Conservation (phyloP, 2,329 filamentous ascomycete genomes). For the Ophiostoma triangulosporum region DNA sequence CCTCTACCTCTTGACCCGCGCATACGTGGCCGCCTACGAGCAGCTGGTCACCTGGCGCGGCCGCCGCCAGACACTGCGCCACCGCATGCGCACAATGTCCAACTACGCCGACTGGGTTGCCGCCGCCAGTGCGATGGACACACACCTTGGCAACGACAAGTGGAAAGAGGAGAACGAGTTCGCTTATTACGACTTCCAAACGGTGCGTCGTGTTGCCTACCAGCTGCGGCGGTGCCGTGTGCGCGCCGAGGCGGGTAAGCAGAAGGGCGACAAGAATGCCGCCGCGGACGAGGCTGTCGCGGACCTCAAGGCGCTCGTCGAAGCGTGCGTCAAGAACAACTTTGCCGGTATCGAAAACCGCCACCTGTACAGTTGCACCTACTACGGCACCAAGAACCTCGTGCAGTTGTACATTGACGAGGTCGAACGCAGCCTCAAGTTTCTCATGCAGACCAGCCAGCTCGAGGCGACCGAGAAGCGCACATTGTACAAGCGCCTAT, state of each 20-base stretch:
- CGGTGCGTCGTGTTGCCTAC: slow-evolving; percentile 60
- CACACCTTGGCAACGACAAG: slow-evolving; percentile 62
- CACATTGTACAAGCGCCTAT: slow-evolving; percentile 70
- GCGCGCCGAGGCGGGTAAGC: slow-evolving; percentile 38
- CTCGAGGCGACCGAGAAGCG: slow-evolving; percentile 63
- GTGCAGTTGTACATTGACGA: slow-evolving; percentile 87
- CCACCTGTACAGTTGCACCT: slow-evolving; percentile 90
- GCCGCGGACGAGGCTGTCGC: slow-evolving; percentile 19
- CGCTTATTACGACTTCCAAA: slow-evolving; percentile 79
- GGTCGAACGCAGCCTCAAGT: slow-evolving; percentile 51
- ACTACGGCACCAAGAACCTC: slow-evolving; percentile 91
- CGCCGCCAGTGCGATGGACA: slow-evolving; percentile 67
- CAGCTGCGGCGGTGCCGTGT: slow-evolving; percentile 57
- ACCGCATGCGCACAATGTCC: slow-evolving; percentile 54
- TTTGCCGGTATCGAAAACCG: slow-evolving; percentile 93
- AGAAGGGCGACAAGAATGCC: slow-evolving; percentile 13
- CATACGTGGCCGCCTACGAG: slow-evolving; percentile 90
- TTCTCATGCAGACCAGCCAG: slow-evolving; percentile 54
- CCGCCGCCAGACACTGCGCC: slow-evolving; percentile 54
- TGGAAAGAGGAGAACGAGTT: slow-evolving; percentile 72
- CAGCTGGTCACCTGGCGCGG: slow-evolving; percentile 85
- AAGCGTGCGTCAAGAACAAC: slow-evolving; percentile 94
- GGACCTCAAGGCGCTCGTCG: slow-evolving; percentile 63
- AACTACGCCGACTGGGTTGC: slow-evolving; percentile 75
- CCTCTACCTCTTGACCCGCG: slow-evolving; percentile 65